phyloP scores from a whole-genome alignment of 2,329 filamentous ascomycete genomes.

The Fusarium sp. region DNA sequence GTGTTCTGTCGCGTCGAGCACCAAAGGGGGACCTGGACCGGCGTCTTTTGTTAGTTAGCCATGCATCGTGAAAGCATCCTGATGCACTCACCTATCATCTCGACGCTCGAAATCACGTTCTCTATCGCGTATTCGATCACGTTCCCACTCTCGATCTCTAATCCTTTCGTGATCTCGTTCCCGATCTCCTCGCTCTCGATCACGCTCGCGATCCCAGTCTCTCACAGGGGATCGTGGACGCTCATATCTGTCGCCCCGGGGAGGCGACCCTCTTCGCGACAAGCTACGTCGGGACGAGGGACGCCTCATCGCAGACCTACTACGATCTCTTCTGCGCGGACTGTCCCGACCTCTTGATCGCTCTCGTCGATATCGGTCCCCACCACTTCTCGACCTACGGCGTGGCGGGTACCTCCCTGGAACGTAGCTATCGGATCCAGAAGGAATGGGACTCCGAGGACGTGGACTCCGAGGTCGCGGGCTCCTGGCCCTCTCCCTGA shows the following conservation, averaged over 20 bases:
- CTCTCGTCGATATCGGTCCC: slow-evolving; percentile 60
- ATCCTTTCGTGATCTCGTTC: slow-evolving; percentile 51
- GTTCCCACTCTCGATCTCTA: slow-evolving; percentile 51
- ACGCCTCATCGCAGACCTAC: slow-evolving; percentile 55
- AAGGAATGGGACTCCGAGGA: slow-evolving; percentile 55
- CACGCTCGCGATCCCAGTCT: slow-evolving; percentile 55
- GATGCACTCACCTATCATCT: slow-evolving; percentile 57
- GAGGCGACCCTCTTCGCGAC: slow-evolving; percentile 55
- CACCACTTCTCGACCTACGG: slow-evolving; percentile 60
- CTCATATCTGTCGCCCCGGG: slow-evolving; percentile 57
- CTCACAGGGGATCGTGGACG: slow-evolving; percentile 57
- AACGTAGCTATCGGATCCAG: slow-evolving; percentile 63
- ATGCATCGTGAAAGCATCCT: not conserved
- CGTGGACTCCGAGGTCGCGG: slow-evolving; percentile 59
- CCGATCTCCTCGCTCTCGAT: slow-evolving; percentile 51
- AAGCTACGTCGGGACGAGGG: slow-evolving; percentile 59
- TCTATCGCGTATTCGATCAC: slow-evolving; percentile 51
- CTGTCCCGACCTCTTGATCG: slow-evolving; percentile 60
- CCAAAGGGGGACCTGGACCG: slow-evolving; percentile 70
- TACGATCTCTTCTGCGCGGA: slow-evolving; percentile 56
- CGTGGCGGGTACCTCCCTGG: slow-evolving; percentile 61
- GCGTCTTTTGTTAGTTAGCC: slow-evolving; percentile 57
- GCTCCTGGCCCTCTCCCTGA: slow-evolving; percentile 52
- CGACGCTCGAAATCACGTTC: slow-evolving; percentile 59
- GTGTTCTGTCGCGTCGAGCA: slow-evolving; percentile 55